Percentiles rank a stretch among this genome's conserved stretches.
Evolutionary conservation across 495 filamentous ascomycete genomes (phyloP).

Genomic region (Alectoria sarmentosa): DNA sequence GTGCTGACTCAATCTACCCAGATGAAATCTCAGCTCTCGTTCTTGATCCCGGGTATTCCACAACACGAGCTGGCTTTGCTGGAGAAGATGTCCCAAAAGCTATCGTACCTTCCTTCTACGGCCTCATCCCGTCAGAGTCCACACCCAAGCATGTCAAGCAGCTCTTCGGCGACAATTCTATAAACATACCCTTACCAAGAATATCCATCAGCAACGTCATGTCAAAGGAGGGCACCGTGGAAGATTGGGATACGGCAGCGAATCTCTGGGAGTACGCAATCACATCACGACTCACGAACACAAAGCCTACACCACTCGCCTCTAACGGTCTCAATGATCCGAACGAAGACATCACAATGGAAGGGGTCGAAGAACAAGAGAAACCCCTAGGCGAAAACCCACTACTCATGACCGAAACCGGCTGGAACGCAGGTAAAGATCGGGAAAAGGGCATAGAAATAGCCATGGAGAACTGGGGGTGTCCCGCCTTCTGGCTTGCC

Average conservation of each 20-base stretch:
- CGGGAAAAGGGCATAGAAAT: slow-evolving; percentile 90
- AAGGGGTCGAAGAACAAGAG: slow-evolving; percentile 58
- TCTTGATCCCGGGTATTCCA: slow-evolving; percentile 87
- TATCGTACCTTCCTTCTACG: slow-evolving; percentile 82
- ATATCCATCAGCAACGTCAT: slow-evolving; percentile 87
- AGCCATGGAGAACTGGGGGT: slow-evolving; percentile 91
- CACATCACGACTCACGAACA: slow-evolving; percentile 67
- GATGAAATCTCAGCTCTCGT: slow-evolving; percentile 97
- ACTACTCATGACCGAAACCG: slow-evolving; percentile 86
- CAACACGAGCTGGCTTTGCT: slow-evolving; percentile 88
- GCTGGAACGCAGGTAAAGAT: slow-evolving; percentile 82
- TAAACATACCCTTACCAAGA: slow-evolving; percentile 65
- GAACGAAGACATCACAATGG: slow-evolving; percentile 57
- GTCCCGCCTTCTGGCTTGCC: slow-evolving; percentile 86
- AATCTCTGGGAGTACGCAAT: slow-evolving; percentile 86
- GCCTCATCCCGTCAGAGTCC: slow-evolving; percentile 46
- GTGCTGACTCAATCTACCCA: slow-evolving; percentile 30
- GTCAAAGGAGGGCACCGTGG: slow-evolving; percentile 80
- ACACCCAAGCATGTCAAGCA: slow-evolving; percentile 49
- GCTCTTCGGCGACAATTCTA: slow-evolving; percentile 80
- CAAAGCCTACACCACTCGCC: slow-evolving; percentile 52
- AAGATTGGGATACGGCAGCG: slow-evolving; percentile 91
- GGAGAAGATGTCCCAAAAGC: slow-evolving; percentile 97
- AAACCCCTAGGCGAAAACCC: slow-evolving; percentile 82
- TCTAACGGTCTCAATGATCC: slow-evolving; percentile 72